Evolutionary conservation across 345 rosid genomes (phyloP), one percentile per base, ranked within the genome.

Genomic region (Clarkia xantiana): DNA sequence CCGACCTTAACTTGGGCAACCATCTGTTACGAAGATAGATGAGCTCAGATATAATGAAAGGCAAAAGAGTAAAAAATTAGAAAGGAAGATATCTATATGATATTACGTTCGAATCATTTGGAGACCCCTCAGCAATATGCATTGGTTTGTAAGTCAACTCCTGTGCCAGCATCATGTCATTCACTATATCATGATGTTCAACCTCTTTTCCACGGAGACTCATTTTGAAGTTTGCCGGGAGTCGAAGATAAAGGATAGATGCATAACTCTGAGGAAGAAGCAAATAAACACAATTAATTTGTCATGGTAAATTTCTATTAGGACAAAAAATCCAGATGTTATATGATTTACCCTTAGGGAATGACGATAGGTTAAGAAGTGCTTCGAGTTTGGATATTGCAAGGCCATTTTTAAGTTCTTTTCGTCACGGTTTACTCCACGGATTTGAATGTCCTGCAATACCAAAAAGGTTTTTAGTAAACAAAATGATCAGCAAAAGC

Each of bases 381-480:
- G 83, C 44, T 59, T 78, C 3, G 80, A 78, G 61, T 72, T 71
- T 14, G 78, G 84, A 67, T 69, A 78, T 17, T 47, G 46, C 51
- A 53, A 64, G 5, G 94, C 84, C 90, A 63, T 83, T 15, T 70
- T 63, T 41, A 78, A 71, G 42, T 62, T 82, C 64, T 73, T 83
- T 59, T 74, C 80, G 20, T 82, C 84, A 56, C 78, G 63, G 50
- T 78, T 72, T 54, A 68, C 86, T 51, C 82, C 89, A 66, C 83
- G 71, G 8, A 82, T 71, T 59, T 80, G 96, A 57, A 86, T 83
- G 53, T 86, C 94, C 94, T 83, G 76, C 47, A 44, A 54, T 59
- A 18, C 40, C 41, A 43, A 64, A 61, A 36, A 22, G 25, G 25
- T 22, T n/a, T 22, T 29, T 29, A 29, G 36, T 29, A 29, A 2